Base-by-base conservation (phyloP, 140 eudicot genomes). In the Flaveria floridana region DNA sequence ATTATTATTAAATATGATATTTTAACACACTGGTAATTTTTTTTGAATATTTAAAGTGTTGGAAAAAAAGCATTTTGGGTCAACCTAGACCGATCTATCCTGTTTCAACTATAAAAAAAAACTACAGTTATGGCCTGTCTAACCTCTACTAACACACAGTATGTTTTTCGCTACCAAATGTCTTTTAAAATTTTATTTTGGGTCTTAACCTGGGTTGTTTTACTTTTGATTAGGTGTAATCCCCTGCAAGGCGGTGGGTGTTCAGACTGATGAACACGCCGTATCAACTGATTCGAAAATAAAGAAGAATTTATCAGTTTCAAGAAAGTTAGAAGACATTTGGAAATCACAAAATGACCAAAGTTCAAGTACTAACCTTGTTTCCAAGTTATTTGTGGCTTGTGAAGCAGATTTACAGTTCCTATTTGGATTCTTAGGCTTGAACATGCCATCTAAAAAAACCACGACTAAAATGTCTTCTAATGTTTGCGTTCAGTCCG, bases 391-490 rank as follows among this genome's bases (percentile, higher is more conserved):
- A 71, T 80, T 87, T 76, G 82, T 73, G 82, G 81, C 86, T 55
- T 92, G 98, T 84, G 91, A 79, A 79, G 76, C 85, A 37, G 98
- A 92, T 70, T 73, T 92, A 56, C 88, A 76, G 74, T 79, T 81
- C 75, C 82, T 92, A 44, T 92, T 87, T 83, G 89, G 95, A 70
- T 85, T 62, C 78, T 76, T 87, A 79, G 83, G 82, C 71, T 71
- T 78, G 21, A 83, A 71, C 78, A 16, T 79, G 15, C 68, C 86
- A 76, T 68, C 73, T 16, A 81, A 48, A 57, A 73, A 79, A 46
- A 47, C 71, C 28, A 63, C 78, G 26, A 61, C 72, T 68, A 79
- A 64, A 48, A 55, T 63, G 78, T 63, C 75, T 73, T 71, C 77
- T 70, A 55, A 71, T 6, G 74, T 70, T 44, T 21, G 68, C 67